These are phyloP conservation scores for Paraphoma chrysanthemicola DNA, from an alignment of 2,329 filamentous ascomycete genomes.

Conservation along the genomic window DNA sequence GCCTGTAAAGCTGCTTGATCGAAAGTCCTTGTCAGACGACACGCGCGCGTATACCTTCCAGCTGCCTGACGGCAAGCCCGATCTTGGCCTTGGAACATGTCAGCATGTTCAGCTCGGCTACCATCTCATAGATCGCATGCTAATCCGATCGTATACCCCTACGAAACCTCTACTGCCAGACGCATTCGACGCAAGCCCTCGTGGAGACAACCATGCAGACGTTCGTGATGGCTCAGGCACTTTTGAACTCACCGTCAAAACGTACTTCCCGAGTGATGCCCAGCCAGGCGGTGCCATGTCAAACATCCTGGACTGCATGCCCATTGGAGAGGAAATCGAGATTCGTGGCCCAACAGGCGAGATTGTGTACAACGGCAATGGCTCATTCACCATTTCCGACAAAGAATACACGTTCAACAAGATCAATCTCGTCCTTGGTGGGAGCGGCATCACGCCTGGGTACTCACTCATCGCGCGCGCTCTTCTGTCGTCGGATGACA, in stretches of 20 bases:
- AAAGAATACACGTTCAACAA: slow-evolving; percentile 52
- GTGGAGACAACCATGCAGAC: neutral
- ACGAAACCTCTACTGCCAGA: slow-evolving; percentile 48
- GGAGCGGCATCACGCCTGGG: slow-evolving; percentile 60
- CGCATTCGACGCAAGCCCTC: neutral
- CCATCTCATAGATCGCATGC: slow-evolving; percentile 59
- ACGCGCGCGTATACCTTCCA: slow-evolving; percentile 57
- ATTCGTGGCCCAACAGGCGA: slow-evolving; percentile 60
- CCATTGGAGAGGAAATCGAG: slow-evolving; percentile 58
- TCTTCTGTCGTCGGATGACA: slow-evolving; percentile 41
- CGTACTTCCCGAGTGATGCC: slow-evolving; percentile 56
- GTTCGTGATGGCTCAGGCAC: slow-evolving; percentile 21
- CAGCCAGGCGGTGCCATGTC: slow-evolving; percentile 63
- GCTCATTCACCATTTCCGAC: slow-evolving; percentile 55
- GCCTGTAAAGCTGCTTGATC: slow-evolving; percentile 51
- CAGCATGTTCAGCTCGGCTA: slow-evolving; percentile 63
- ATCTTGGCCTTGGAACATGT: slow-evolving; percentile 58
- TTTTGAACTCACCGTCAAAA: slow-evolving; percentile 51
- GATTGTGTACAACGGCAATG: slow-evolving; percentile 57
- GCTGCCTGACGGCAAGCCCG: slow-evolving; percentile 49
- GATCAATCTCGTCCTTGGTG: slow-evolving; percentile 59
- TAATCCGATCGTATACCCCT: slow-evolving; percentile 61
- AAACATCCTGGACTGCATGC: slow-evolving; percentile 61
- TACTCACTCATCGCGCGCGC: slow-evolving; percentile 59
- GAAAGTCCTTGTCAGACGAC: slow-evolving; percentile 52